Evolutionary conservation across 164 flowering plant species (phyloP), one percentile per base, ranked within the genome.

Genomic region (Litsea cubeba): DNA sequence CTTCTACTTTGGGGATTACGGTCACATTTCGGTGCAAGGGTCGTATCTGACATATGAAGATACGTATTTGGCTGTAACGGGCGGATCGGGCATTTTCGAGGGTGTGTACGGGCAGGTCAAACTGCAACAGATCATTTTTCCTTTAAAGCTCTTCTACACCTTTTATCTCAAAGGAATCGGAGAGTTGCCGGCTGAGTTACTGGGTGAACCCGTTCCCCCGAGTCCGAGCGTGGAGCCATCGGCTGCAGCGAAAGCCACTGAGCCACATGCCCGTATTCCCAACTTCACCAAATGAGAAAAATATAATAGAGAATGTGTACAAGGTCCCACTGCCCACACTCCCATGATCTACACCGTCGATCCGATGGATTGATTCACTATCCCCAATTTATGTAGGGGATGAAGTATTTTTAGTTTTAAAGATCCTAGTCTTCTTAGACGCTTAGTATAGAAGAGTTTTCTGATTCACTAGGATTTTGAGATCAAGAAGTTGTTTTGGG

Each of bases 1-100:
- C 82, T 88, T 90, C 77, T 81, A 90, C 89, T 88, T 90, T 50
- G 95, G 95, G 1, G 89, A 89, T 50, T 88, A 88, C 78, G 95
- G 95, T 15, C 91, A 89, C 84, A 66, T 90, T 7, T 35, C 95
- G 10, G 91, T 90, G 2, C 93, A 90, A 62, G 95, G 95, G 12
- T 71, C 88, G 30, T 90, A 89, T 65, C 72, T 88, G 71, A 89
- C 90, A 5, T 85, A 88, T 60, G 82, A 87, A 74, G 92, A 90
- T 65, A 82, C 95, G 25, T 81, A 69, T 65, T 67, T 88, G 67
- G 89, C 91, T 2, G 87, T 90, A 22, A 89, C 92, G 0, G 92
- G 95, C 18, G 95, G 95, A 18, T 81, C 92, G 22, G 90, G 93
- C 3, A 75, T 87, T 20, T 90, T 90, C 64, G 84, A 85, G 57